These are phyloP conservation scores for Prunus mongolica DNA, from an alignment of 306 rosid species.

Conservation along the genomic window DNA sequence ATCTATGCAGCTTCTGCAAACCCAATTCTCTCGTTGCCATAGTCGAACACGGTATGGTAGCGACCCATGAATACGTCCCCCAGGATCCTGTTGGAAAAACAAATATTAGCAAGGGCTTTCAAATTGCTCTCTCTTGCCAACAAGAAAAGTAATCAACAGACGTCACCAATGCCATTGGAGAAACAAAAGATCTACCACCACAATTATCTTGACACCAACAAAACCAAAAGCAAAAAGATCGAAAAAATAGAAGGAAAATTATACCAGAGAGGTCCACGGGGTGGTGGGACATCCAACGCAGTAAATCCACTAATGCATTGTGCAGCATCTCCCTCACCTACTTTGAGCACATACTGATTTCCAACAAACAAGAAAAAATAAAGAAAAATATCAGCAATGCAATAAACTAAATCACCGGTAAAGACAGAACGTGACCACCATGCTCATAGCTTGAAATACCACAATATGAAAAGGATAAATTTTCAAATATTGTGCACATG, in stretches of 20 bases:
- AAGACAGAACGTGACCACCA: not conserved
- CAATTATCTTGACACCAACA: not conserved
- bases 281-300: slow-evolving; percentile 64
- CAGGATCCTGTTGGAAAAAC: slow-evolving; percentile 43
- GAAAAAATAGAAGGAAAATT: not conserved
- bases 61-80: slow-evolving; percentile 79
- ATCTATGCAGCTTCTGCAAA: slow-evolving; percentile 66
- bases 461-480: not conserved
- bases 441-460: not conserved
- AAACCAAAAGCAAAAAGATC: not conserved
- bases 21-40: slow-evolving; percentile 55
- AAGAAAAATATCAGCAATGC: not conserved
- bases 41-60: slow-evolving; percentile 66
- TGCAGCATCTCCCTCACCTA: slow-evolving; percentile 51
- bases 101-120: not conserved
- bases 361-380: not conserved
- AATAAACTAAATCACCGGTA: not conserved
- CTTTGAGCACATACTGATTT: slow-evolving; percentile 56
- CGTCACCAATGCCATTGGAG: not conserved
- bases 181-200: not conserved
- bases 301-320: slow-evolving; percentile 64
- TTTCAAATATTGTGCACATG: not conserved
- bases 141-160: not conserved
- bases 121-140: not conserved
- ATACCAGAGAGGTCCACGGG: slow-evolving; percentile 72